Evolutionary conservation across 2,329 filamentous ascomycete genomes (phyloP), one percentile per base, ranked within the genome.

Genomic region (Claviceps sp.): DNA sequence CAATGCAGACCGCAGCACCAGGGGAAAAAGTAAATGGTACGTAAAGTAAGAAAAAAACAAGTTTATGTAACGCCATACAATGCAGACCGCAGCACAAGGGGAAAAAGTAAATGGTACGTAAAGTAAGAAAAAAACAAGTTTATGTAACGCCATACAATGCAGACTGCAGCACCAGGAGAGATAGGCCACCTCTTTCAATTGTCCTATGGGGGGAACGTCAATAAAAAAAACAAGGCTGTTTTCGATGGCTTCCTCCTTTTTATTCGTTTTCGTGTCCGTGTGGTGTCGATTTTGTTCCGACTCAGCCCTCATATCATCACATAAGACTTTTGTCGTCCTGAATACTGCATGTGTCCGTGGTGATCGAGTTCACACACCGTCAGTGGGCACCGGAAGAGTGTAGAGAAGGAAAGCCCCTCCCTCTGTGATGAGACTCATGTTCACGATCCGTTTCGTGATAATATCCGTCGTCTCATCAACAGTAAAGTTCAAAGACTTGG

Each of bases 1-100:
- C 63, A 68, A 66, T 66, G 64, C 65, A 67, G 66, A 66, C 62
- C 62, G 64, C 64, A 67, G 67, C 63, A 64, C 62, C 59, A 60
- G 57, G 54, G 46, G 38, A 30, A 19, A 19, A 19, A 19, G 19
- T 19, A 19, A 19, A 19, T 19, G 19, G 19, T 19, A 19, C 19
- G 19, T 19, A 6, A 17, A 16, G 10, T 13, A 45, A 10, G 22
- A 26, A 39, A 30, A 53, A 24, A 5, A 11, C 19, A 19, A 19
- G 19, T 19, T 19, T 19, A 19, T 19, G 19, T 19, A 19, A 19
- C 19, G 19, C 19, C 19, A 19, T 19, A 19, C 19, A 19, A 19
- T 19, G 19, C 19, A 19, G 19, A 19, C 19, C 19, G 19, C 19
- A 19, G 19, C 19, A 19, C 19, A 19, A 19, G 19, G 19, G 19